Evolutionary conservation across 1,284 basidiomycete genomes (phyloP).

Genomic region (Irpex sp.): DNA sequence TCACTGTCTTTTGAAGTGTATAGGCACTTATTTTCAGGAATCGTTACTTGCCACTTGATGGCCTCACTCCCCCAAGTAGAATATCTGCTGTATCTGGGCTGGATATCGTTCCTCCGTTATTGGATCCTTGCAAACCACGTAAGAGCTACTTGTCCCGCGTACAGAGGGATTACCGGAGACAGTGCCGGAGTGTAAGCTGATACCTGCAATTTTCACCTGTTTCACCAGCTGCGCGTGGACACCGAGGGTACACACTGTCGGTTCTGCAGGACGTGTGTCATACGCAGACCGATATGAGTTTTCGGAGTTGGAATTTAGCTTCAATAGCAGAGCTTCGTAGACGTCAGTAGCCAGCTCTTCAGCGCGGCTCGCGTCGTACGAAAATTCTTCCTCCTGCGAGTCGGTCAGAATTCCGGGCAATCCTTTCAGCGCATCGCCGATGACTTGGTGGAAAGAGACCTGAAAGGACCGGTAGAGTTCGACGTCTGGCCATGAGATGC

Average conservation of each 20-base stretch:
- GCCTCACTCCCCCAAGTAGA: too few species aligned
- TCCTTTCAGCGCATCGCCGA: background rate
- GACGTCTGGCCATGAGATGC: conserved; percentile 6
- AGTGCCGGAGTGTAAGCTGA: background rate
- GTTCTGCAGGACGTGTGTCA: background rate
- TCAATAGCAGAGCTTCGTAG: background rate
- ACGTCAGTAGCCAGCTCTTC: background rate
- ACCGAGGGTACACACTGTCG: background rate
- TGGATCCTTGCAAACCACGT: background rate
- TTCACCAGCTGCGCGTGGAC: background rate
- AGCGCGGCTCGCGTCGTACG: background rate
- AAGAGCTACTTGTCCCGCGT: background rate
- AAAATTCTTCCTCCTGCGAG: background rate
- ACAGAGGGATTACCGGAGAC: too few species aligned
- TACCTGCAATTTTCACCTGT: background rate
- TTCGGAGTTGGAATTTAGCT: background rate
- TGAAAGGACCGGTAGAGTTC: background rate
- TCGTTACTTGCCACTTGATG: too few species aligned
- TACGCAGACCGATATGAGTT: background rate
- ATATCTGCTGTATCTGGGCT: background rate
- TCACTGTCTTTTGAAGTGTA: too few species aligned
- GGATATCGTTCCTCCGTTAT: background rate
- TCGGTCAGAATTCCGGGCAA: background rate
- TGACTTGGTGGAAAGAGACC: background rate
- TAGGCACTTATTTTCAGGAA: too few species aligned